Percentiles rank a stretch among this genome's conserved stretches.
Conservation (phyloP, 202 grass and related monocot species). For the Hordeum pubiflorum region DNA sequence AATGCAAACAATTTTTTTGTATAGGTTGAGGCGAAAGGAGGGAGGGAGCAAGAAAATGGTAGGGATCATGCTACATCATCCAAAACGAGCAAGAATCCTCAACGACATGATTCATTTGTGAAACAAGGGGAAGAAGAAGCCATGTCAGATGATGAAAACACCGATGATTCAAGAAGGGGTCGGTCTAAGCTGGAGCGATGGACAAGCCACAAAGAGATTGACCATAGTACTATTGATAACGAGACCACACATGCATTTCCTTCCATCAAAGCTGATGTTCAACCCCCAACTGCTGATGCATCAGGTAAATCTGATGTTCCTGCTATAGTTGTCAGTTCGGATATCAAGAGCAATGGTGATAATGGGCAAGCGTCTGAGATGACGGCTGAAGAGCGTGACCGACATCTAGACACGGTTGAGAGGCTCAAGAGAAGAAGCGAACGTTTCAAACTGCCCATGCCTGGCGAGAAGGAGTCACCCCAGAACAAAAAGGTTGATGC, state of each 20-base stretch:
- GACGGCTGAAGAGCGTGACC: slow-evolving; percentile 47
- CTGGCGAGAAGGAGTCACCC: slow-evolving; percentile 63
- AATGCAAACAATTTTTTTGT: slow-evolving; percentile 27
- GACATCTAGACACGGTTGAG: slow-evolving; percentile 84
- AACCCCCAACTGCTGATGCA: slow-evolving; percentile 33
- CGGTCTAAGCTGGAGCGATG: slow-evolving; percentile 96
- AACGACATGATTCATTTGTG: slow-evolving; percentile 27
- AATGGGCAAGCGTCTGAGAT: slow-evolving; percentile 44
- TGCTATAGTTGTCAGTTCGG: slow-evolving; percentile 35
- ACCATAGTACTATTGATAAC: slow-evolving; percentile 55
- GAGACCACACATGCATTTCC: slow-evolving; percentile 27
- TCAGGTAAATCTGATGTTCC: slow-evolving; percentile 37
- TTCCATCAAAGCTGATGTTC: slow-evolving; percentile 32
- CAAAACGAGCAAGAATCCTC: slow-evolving; percentile 41
- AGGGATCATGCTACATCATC: slow-evolving; percentile 35
- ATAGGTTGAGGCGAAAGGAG: slow-evolving; percentile 63
- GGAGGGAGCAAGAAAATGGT: slow-evolving; percentile 41
- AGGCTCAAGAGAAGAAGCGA: slow-evolving; percentile 91
- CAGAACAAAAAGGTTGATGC: slow-evolving; percentile 52
- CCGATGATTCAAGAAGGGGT: slow-evolving; percentile 71
- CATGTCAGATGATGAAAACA: slow-evolving; percentile 66
- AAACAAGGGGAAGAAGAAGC: slow-evolving; percentile 62
- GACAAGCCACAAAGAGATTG: slow-evolving; percentile 91
- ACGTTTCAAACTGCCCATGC: slow-evolving; percentile 97
- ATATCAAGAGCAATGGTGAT: slow-evolving; percentile 47